phyloP scores from a whole-genome alignment of 2,329 filamentous ascomycete species.

The Xylaria sp. region DNA sequence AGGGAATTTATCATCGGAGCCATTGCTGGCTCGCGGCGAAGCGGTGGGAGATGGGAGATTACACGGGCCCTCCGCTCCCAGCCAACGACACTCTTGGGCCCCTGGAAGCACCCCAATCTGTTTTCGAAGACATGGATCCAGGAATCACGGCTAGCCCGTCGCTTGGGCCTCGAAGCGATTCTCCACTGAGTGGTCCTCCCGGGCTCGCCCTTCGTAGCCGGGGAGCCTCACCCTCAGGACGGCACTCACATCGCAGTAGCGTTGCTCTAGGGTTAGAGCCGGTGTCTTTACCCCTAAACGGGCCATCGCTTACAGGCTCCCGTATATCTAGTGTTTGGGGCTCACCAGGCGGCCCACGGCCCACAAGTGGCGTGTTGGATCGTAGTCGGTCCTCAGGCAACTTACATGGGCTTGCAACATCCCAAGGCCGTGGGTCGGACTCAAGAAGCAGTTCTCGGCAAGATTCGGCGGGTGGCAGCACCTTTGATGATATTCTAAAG shows the following conservation, averaged over 20 bases:
- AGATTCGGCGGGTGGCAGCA: conserved; percentile 39
- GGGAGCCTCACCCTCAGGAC: conserved; percentile 35
- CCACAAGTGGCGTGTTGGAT: conserved; percentile 35
- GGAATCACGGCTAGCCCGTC: conserved; percentile 30
- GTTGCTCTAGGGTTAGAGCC: conserved; percentile 43
- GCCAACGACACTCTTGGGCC: conserved; percentile 36
- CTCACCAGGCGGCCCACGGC: conserved; percentile 33
- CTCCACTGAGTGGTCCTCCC: conserved; percentile 36
- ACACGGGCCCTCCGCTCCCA: conserved; percentile 27
- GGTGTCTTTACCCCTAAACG: conserved; percentile 34
- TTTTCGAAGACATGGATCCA: conserved; percentile 42
- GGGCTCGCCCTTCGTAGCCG: conserved; percentile 36
- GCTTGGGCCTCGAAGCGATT: conserved; percentile 38
- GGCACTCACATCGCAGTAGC: conserved; percentile 41
- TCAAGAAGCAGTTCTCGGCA: conserved; percentile 39
- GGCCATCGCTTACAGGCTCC: conserved; percentile 29
- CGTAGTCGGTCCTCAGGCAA: conserved; percentile 43
- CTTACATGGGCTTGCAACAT: conserved; percentile 32
- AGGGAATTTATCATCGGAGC: conserved; percentile 44
- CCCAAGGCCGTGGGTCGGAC: conserved; percentile 27
- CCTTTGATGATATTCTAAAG: conserved; percentile 45
- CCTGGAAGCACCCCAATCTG: conserved; percentile 40
- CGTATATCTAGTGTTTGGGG: conserved; percentile 38
- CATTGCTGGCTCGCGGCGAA: conserved; percentile 45
- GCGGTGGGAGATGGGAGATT: conserved; percentile 41